phyloP scores from a whole-genome alignment of 768 basidiomycete species.

The Psilocybe subaeruginosa region DNA sequence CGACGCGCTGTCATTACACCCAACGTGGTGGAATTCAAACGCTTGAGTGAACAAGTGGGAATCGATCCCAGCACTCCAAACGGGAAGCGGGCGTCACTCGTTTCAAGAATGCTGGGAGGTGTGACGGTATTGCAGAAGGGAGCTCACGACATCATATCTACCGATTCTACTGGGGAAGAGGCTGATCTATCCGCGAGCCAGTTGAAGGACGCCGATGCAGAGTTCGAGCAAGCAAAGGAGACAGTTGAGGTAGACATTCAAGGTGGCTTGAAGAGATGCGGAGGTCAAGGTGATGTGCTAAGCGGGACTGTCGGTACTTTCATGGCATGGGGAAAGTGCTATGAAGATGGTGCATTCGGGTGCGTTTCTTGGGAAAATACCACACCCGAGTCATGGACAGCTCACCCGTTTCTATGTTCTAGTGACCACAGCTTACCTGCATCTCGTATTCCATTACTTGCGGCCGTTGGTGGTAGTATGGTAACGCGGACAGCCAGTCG shows the following conservation, averaged over 20 bases:
- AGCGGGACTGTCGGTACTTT: constrained; percentile 88
- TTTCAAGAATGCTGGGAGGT: constrained; percentile 81
- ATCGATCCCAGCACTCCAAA: constrained; percentile 55
- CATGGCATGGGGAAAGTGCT: constrained; percentile 95
- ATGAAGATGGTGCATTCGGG: constrained; percentile 85
- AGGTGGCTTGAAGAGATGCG: constrained; percentile 91
- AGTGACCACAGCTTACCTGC: constrained; percentile 59
- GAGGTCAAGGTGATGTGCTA: constrained; percentile 95
- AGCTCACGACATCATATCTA: constrained; percentile 76
- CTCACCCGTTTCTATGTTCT: constrained; percentile 1
- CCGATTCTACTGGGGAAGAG: constrained; percentile 64
- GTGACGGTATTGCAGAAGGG: constrained; percentile 94
- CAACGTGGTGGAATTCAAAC: constrained; percentile 91
- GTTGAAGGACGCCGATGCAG: constrained; percentile 43
- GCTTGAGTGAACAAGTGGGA: constrained; percentile 76
- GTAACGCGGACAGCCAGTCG: constrained; percentile 86
- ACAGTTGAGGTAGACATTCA: constrained; percentile 65
- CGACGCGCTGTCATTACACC: constrained; percentile 89
- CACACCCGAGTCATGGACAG: neutral
- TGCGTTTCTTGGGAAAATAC: constrained; percentile 34
- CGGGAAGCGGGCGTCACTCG: constrained; percentile 61
- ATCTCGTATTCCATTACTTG: constrained; percentile 78
- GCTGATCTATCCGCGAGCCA: constrained; percentile 48
- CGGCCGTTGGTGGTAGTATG: constrained; percentile 85
- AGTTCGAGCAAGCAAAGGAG: constrained; percentile 58